phyloP scores from a whole-genome alignment of 2,329 filamentous ascomycete species.

The Xylaria multiplex region DNA sequence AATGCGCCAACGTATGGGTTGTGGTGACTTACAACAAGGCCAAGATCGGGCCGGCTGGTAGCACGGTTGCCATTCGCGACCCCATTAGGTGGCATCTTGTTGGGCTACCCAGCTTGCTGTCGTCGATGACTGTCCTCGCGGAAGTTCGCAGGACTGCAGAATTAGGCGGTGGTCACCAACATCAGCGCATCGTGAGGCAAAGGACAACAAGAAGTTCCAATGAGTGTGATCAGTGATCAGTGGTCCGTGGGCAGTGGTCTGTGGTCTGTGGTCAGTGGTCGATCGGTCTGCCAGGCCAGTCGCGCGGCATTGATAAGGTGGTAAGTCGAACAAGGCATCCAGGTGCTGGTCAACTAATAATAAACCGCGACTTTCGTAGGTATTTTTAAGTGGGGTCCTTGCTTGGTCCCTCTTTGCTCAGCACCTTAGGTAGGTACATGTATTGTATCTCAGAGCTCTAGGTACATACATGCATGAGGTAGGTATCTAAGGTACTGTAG shows the following conservation, averaged over 20 bases:
- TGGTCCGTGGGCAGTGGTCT: background rate
- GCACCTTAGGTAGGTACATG: no score
- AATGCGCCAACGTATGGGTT: slow-evolving; percentile 12
- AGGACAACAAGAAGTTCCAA: slow-evolving; percentile 16
- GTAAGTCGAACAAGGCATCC: slow-evolving; percentile 23
- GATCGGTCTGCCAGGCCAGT: slow-evolving; percentile 22
- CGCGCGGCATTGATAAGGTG: slow-evolving; percentile 32
- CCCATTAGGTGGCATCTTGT: slow-evolving; percentile 49
- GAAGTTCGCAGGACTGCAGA: slow-evolving; percentile 33
- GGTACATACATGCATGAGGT: no score
- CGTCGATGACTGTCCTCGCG: slow-evolving; percentile 37
- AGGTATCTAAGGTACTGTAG: no score
- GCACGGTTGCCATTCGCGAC: slow-evolving; percentile 45
- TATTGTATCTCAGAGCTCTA: no score
- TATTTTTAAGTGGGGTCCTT: slow-evolving; percentile 34
- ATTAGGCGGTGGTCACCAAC: slow-evolving; percentile 24
- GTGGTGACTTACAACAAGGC: slow-evolving; percentile 56
- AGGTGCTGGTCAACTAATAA: slow-evolving; percentile 20
- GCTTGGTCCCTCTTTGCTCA: slow-evolving; percentile 6
- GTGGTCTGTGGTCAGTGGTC: slow-evolving; percentile 5
- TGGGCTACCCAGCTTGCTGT: slow-evolving; percentile 23
- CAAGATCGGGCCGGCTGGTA: slow-evolving; percentile 57
- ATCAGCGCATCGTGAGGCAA: slow-evolving; percentile 40
- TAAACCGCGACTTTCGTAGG: slow-evolving; percentile 35
- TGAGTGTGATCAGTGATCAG: background rate